Base-by-base conservation (phyloP, 495 filamentous ascomycete species). In the Penicillium tannophilum region DNA sequence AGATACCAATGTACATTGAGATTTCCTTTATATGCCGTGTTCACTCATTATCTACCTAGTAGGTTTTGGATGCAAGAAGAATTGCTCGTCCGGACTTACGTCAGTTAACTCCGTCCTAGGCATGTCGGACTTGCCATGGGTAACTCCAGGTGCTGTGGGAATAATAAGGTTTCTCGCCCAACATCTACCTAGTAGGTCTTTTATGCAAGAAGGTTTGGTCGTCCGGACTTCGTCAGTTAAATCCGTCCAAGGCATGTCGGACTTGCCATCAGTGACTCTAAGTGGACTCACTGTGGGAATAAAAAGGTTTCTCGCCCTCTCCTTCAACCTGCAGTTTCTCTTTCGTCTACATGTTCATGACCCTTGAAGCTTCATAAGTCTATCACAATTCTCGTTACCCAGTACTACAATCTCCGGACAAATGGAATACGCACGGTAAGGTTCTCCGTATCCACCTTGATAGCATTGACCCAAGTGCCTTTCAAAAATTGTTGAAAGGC, bases 341-440 rank as follows among this genome's bases (percentile, higher is more conserved):
- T 28, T 49, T 56, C 54, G 23, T 49, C 43, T 24, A 48, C 45
- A 30, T 49, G 17, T 49, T 56, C 54, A 56, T 41, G 44, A 41
- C 31, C 54, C 44, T 56, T 56, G 54, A 56, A 56, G 54, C 54
- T 56, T 49, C 31, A 19, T 30, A 56, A 56, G 54, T 56, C 54
- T 56, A 49, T 44, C 30, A 41, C 43, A 56, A 26, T 49, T 41
- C 44, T 56, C 54, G 39, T 39, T 52, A 8, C 53, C 36, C 39
- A 53, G 39, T 46, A 58, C 49, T 58, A 26, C 48, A 47, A 58
- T 52, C 41, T 24, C 23, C 28, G n/a, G 48, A 24, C 9, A 43
- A 46, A 58, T 58, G 56, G 56, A 58, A 52, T 58, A 58, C 48
- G 49, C 56, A 58, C 56, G 56, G 56, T 58, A 58, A 39, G 56